A percentile compares a stretch with the other conserved stretches of the same genome.
Conservation (phyloP, 176 grass and related monocot species). For the Oryza punctata region DNA sequence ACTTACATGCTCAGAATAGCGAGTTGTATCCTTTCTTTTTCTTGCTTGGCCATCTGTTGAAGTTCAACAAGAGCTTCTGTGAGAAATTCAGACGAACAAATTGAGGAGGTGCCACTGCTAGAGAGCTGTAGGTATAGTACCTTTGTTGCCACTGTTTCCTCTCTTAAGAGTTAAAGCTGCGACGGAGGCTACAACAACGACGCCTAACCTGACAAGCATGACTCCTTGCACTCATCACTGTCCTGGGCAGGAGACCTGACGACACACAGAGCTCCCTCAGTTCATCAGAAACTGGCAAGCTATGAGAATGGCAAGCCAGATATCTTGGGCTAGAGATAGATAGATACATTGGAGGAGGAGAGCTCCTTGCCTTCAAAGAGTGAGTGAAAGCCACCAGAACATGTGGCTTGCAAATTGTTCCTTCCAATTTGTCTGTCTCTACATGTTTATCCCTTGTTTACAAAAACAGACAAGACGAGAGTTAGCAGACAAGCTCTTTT, state of each 20-base stretch:
- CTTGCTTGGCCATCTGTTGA: conserved; percentile 64
- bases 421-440: background rate
- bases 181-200: conserved; percentile 71
- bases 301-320: conserved; percentile 13
- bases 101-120: background rate
- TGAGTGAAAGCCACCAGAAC: conserved; percentile 58
- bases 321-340: conserved; percentile 29
- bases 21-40: conserved; percentile 38
- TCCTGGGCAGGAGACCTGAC: conserved; percentile 29
- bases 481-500: conserved; percentile 17
- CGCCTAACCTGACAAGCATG: conserved; percentile 87
- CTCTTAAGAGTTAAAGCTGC: conserved; percentile 70
- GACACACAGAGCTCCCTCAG: background rate
- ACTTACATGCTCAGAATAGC: conserved; percentile 57
- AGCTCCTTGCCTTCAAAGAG: conserved; percentile 11
- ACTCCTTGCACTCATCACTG: conserved; percentile 79
- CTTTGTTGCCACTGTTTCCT: conserved; percentile 41
- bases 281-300: conserved; percentile 33
- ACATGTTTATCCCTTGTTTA: conserved; percentile 33
- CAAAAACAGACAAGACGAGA: conserved; percentile 5
- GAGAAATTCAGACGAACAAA: conserved; percentile 5
- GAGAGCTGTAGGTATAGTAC: conserved; percentile 49
- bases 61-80: conserved; percentile 3
- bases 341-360: conserved; percentile 25
- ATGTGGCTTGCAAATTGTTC: conserved; percentile 57